Base-by-base conservation (phyloP, 305 asterid species). In the Striga hermonthica region DNA sequence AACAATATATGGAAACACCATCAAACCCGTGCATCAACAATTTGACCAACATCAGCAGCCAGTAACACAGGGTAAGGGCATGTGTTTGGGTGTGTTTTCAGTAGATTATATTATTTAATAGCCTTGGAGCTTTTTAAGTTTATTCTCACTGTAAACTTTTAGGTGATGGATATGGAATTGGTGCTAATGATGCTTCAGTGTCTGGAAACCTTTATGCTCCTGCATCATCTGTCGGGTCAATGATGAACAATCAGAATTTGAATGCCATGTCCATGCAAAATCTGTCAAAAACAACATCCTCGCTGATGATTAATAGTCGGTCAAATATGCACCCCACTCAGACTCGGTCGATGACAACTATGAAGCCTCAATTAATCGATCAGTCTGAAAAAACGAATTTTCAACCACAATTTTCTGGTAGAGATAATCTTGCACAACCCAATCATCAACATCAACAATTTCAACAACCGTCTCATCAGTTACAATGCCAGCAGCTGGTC, bases 81-180 rank as follows among this genome's bases (percentile, higher is more conserved):
- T 6, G 14, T 61, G 31, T 47, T 35, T 8, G 31, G 1, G 31
- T 22, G 31, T 22, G 31, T 22, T 22, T 22, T 22, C 31, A 22
- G 31, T 22, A 2, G 31, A 22, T 22, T 22, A 22, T 22, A 22
- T 22, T n/a, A n/a, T n/a, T 41, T 41, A 41, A 41, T 41, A 6
- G 7, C 28, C 31, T 22, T 22, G 31, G 31, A 22, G 31, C 31
- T 22, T 22, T 22, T 22, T 0, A 53, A 6, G 9, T 74, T 45
- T 66, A 44, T 52, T 68, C 74, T 71, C 74, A 64, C 68, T 78
- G 63, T 65, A 66, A 72, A 60, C 10, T 69, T 31, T 70, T 71
- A 90, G 97, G 89, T 65, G 86, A 92, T 76, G 88, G 81, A 72
- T 88, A 82, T 83, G 94, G 85, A 68, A 73, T 75, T 68, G 81